Evolutionary conservation across 2,329 filamentous ascomycete species (phyloP), one percentile per base, ranked within the genome.

Genomic region (Iodosphaeria phyllophila): DNA sequence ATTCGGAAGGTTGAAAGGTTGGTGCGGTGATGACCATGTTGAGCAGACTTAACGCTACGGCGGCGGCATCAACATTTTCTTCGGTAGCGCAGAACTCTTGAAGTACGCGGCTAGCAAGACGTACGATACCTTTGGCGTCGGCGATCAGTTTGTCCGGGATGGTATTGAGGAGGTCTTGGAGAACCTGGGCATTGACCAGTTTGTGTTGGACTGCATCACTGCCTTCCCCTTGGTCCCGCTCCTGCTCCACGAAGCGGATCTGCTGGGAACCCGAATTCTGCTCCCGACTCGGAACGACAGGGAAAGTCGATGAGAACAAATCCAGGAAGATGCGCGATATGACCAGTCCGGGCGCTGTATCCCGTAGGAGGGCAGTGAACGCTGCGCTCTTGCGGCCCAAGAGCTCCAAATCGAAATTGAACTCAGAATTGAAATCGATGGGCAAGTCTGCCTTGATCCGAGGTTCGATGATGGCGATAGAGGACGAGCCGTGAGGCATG

Each of bases 151-250:
- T 69, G 13, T 73, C 63, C 1, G 70, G 61, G 22, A 73, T 60
- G 22, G 53, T 58, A 13, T 65, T 61, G 44, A 79, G 66, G 47
- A 82, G 58, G 17, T 59, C 61, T 37, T 77, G 70, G 6, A 79
- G 53, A 1, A 78, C 46, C 24, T 68, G 68, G 5, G 70, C 55
- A 32, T 75, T 58, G 5, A 61, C 44, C 2, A 82, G 47, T n/a
- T n/a, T n/a, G 4, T 56, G 52, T 4, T 40, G 40, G 3, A 67
- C 30, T 0, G 62, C 50, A 22, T 64, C 55, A 2, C 43, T 36
- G 1, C 37, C 27, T n/a, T n/a, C n/a, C n/a, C n/a, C n/a, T n/a
- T n/a, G n/a, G 4, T 47, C 35, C 2, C 51, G 41, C 12, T 47
- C 36, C 7, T 40, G 29, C 5, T 41, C 32, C n/a, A 43, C 39